Conservation (phyloP, 192 early-diverging fungal genomes). For the Umbelopsis isabellina region DNA sequence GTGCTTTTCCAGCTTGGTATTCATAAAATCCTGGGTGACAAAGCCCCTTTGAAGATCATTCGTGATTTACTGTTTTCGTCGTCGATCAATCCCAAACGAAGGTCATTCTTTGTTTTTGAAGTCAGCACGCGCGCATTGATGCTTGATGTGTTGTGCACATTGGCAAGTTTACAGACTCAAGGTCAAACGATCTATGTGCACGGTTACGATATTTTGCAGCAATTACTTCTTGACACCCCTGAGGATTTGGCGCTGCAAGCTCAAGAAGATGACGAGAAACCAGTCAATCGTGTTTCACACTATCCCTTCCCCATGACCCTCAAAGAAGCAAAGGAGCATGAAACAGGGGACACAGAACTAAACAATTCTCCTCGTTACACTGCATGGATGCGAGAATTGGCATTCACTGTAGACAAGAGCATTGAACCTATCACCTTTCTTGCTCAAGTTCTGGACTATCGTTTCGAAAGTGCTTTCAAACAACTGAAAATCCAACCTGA, state of each 20-base stretch:
- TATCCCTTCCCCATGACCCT: conserved; percentile 35
- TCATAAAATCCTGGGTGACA: conserved; percentile 34
- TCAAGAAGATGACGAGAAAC: conserved; percentile 12
- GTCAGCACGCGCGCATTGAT: conserved; percentile 36
- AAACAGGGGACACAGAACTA: conserved; percentile 27
- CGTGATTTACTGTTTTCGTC: conserved; percentile 42
- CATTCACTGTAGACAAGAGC: conserved; percentile 37
- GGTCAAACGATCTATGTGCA: conserved; percentile 23
- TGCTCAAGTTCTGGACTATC: conserved; percentile 41
- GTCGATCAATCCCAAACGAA: conserved; percentile 34
- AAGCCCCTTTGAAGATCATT: conserved; percentile 38
- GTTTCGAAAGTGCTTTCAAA: conserved; percentile 42
- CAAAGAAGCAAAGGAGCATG: conserved; percentile 31
- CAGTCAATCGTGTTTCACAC: background rate
- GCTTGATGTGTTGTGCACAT: conserved; percentile 40
- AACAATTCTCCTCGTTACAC: conserved; percentile 37
- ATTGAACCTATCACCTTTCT: conserved; percentile 46
- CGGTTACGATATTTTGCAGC: conserved; percentile 39
- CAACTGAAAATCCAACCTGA: conserved; percentile 35
- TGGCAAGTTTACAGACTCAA: conserved; percentile 34
- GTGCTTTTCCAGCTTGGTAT: background rate
- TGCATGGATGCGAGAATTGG: conserved; percentile 45
- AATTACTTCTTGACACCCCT: conserved; percentile 30
- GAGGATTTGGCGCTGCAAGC: conserved; percentile 1
- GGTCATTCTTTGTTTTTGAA: conserved; percentile 31